A percentile compares a stretch with the other conserved stretches of the same genome.
Evolutionary conservation across 148 eudicot species (phyloP).

Genomic region (Dianthus caryophyllus): DNA sequence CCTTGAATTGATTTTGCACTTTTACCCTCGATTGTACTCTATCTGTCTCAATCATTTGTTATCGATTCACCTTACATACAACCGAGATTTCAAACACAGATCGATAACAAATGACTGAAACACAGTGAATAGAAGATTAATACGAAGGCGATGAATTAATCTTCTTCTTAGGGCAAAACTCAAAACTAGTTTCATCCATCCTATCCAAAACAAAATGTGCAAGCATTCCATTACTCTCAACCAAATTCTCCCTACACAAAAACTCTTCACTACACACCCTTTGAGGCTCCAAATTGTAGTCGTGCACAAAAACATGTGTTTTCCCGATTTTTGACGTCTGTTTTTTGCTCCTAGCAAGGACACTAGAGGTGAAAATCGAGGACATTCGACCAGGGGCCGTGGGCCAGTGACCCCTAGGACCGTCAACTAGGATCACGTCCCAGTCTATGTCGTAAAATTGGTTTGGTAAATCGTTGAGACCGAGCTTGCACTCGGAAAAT

Average conservation of each 20-base stretch:
- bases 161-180: constrained; percentile 23
- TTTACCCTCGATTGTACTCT: too few species aligned
- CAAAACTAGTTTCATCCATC: constrained; percentile 21
- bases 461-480: constrained; percentile 38
- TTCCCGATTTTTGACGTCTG: constrained; percentile 18
- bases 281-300: constrained; percentile 31
- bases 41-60: too few species aligned
- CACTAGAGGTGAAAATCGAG: constrained; percentile 28
- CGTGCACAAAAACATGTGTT: constrained; percentile 32
- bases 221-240: constrained; percentile 21
- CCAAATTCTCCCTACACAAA: constrained; percentile 31
- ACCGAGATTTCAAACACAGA: not conserved
- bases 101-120: not conserved
- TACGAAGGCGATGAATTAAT: too few species aligned
- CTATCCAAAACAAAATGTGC: constrained; percentile 31
- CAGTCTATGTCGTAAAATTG: constrained; percentile 37
- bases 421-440: constrained; percentile 32
- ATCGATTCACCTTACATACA: too few species aligned
- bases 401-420: constrained; percentile 26
- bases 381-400: constrained; percentile 34
- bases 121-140: not conserved
- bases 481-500: constrained; percentile 38
- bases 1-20: too few species aligned
- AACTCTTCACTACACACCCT: constrained; percentile 28
- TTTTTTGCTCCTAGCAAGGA: constrained; percentile 32